phyloP scores from a whole-genome alignment of 2,329 filamentous ascomycete species.

The Decorospora gaudefroyi region DNA sequence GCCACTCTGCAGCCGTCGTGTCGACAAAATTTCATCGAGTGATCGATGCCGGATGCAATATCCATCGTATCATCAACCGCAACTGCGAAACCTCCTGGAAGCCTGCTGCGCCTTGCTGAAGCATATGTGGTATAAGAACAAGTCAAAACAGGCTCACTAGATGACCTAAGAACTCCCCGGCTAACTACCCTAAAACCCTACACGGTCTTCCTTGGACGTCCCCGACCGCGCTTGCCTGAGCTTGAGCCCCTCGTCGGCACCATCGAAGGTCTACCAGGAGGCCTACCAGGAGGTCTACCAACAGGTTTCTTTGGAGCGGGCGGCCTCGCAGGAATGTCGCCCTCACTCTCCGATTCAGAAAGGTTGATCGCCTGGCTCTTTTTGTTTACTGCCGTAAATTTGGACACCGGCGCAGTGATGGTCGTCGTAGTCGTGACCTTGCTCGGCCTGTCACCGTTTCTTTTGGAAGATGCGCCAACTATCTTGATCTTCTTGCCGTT shows the following conservation, averaged over 20 bases:
- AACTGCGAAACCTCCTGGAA: not conserved
- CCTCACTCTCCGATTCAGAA: conserved; percentile 39
- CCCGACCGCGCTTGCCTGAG: conserved; percentile 28
- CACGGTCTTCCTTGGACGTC: conserved; percentile 32
- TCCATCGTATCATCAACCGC: not conserved
- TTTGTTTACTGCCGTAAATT: conserved; percentile 28
- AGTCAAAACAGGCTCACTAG: not conserved
- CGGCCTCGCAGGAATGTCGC: conserved; percentile 41
- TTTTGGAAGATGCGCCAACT: conserved; percentile 31
- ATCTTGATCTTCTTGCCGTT: conserved; percentile 47
- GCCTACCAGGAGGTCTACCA: conserved; percentile 25
- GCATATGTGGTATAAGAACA: not conserved
- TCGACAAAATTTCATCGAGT: no score
- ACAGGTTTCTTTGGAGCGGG: conserved; percentile 26
- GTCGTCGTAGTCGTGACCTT: conserved; percentile 22
- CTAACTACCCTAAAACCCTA: conserved; percentile 3
- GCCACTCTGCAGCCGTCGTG: no score
- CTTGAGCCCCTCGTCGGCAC: conserved; percentile 30
- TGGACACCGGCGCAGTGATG: conserved; percentile 15
- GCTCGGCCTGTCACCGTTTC: conserved; percentile 14
- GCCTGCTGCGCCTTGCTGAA: not conserved
- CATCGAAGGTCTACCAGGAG: conserved; percentile 26
- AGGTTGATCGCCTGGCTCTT: conserved; percentile 26
- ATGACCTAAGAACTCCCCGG: not conserved
- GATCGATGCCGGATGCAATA: no score